A percentile compares a stretch with the other conserved stretches of the same genome.
Conservation (phyloP, 306 rosid species). For the Hylodesmum podocarpum region DNA sequence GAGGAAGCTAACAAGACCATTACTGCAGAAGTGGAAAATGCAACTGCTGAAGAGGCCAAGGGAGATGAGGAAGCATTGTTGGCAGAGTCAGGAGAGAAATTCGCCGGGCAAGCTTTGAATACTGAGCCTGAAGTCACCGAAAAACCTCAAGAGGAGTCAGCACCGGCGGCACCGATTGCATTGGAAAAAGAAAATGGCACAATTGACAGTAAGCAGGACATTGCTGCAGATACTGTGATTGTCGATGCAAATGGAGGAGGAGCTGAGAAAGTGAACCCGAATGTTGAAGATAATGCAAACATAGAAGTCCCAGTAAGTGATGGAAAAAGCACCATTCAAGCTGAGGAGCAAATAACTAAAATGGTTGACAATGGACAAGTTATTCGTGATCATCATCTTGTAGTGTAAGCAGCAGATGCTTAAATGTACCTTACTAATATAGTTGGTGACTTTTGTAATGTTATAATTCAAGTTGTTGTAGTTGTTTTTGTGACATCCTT, state of each 20-base stretch:
- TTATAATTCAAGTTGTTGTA: conserved; percentile 14
- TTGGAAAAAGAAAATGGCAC: conserved; percentile 37
- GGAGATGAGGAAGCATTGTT: conserved; percentile 26
- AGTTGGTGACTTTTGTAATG: conserved; percentile 16
- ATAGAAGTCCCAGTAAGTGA: conserved; percentile 35
- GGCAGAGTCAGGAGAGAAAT: conserved; percentile 38
- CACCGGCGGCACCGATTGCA: neutral
- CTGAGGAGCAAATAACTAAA: conserved; percentile 42
- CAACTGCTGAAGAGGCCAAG: neutral
- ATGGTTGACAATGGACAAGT: conserved; percentile 58
- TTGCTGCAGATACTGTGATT: conserved; percentile 10
- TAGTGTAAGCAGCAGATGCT: conserved; percentile 48
- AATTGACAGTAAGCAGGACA: conserved; percentile 33
- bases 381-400: conserved; percentile 31
- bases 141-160: conserved; percentile 9
- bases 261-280: conserved; percentile 35
- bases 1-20: conserved; percentile 39
- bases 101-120: conserved; percentile 28
- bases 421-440: conserved; percentile 31
- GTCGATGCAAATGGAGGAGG: conserved; percentile 46
- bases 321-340: conserved; percentile 35
- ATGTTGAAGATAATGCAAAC: conserved; percentile 31
- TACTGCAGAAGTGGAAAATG: conserved; percentile 28
- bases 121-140: conserved; percentile 14
- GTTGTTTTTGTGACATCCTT: conserved; percentile 29